phyloP scores from a whole-genome alignment of 2,329 filamentous ascomycete genomes.

The Penicillium sp. region DNA sequence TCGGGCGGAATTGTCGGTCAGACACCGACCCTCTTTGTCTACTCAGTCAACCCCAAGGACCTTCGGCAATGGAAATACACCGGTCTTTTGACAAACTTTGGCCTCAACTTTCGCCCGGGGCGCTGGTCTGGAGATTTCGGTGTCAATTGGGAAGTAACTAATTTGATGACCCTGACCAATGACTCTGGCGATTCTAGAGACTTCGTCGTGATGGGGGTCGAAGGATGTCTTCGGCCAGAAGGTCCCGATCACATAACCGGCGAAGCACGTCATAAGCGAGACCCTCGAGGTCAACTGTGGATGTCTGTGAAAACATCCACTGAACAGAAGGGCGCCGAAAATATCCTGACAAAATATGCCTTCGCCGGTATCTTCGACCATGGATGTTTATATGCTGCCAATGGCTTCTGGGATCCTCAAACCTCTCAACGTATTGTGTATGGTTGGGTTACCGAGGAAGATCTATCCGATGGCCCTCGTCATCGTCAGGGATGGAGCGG shows the following conservation, averaged over 20 bases:
- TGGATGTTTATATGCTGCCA: conserved; percentile 50
- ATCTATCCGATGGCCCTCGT: conserved; percentile 44
- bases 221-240: conserved; percentile 37
- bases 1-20: conserved; percentile 47
- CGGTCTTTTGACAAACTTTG: conserved; percentile 44
- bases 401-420: conserved; percentile 48
- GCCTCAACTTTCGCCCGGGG: conserved; percentile 39
- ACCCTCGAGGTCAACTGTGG: conserved; percentile 44
- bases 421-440: conserved; percentile 44
- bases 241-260: background rate
- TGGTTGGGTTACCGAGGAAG: conserved; percentile 54
- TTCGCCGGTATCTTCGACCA: conserved; percentile 51
- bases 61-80: conserved; percentile 48
- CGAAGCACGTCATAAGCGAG: conserved; percentile 21
- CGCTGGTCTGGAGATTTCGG: conserved; percentile 52
- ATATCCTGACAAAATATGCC: conserved; percentile 32
- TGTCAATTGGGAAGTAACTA: conserved; percentile 53
- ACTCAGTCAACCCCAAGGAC: conserved; percentile 42
- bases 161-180: conserved; percentile 45
- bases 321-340: background rate
- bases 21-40: conserved; percentile 50
- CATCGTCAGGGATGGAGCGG: conserved; percentile 52
- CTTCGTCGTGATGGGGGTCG: conserved; percentile 49
- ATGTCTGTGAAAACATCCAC: conserved; percentile 38
- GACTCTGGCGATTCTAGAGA: conserved; percentile 30